phyloP scores from a whole-genome alignment of 2,329 filamentous ascomycete species.

The Penicillium sp. region DNA sequence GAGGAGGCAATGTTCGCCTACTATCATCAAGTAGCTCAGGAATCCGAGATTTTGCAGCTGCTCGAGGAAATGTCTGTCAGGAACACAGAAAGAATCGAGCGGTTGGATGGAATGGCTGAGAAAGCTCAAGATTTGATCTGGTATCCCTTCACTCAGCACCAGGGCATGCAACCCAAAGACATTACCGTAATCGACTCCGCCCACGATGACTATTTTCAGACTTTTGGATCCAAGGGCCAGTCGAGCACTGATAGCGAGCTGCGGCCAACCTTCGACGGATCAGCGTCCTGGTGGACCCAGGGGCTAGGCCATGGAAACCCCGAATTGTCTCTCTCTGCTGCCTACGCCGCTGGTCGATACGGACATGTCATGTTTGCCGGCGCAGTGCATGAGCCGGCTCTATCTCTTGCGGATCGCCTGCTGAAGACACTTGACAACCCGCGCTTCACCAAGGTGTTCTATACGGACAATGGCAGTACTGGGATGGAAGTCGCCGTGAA shows the following conservation, averaged over 20 bases:
- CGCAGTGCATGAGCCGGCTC: constrained; percentile 73
- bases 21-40: constrained; percentile 53
- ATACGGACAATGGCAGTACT: constrained; percentile 79
- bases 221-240: constrained; percentile 38
- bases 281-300: constrained; percentile 90
- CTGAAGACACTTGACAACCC: constrained; percentile 60
- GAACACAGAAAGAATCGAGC: constrained; percentile 56
- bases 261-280: constrained; percentile 72
- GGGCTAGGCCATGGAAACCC: constrained; percentile 78
- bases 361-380: constrained; percentile 87
- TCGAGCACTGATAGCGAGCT: constrained; percentile 41
- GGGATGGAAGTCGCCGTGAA: constrained; percentile 81
- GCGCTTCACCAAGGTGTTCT: constrained; percentile 70
- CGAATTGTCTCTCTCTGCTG: constrained; percentile 67
- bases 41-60: constrained; percentile 44
- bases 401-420: constrained; percentile 65
- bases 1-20: constrained; percentile 60
- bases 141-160: constrained; percentile 86
- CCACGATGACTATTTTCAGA: constrained; percentile 74
- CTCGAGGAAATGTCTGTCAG: constrained; percentile 52
- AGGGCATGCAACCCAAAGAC: constrained; percentile 56
- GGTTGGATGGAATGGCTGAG: constrained; percentile 60
- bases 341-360: constrained; percentile 78
- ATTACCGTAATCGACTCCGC: constrained; percentile 79
- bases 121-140: constrained; percentile 67